Percentiles rank a stretch among this genome's conserved stretches.
Evolutionary conservation across 1,139 yeast genomes (phyloP).

Genomic region (Yamadazyma atlantica): DNA sequence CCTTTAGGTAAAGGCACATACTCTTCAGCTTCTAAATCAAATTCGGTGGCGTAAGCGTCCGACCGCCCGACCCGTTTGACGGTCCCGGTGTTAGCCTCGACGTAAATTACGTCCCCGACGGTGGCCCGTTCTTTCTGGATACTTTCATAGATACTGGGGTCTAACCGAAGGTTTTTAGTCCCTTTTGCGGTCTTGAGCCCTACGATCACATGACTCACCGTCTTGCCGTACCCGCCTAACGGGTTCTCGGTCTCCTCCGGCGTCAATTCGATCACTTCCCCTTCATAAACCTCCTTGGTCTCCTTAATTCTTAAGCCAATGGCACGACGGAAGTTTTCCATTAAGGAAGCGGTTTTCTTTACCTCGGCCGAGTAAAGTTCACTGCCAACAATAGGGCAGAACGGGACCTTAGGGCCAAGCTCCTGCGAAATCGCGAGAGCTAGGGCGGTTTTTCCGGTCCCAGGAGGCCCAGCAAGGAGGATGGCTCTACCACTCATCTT

Average conservation of each 20-base stretch:
- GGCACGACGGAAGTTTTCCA: constrained; percentile 97
- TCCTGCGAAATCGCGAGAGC: constrained; percentile 97
- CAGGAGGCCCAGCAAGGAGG: constrained; percentile 94
- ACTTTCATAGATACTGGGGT: constrained; percentile 93
- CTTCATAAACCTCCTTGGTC: constrained; percentile 97
- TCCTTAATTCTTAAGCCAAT: constrained; percentile 95
- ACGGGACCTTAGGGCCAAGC: constrained; percentile 97
- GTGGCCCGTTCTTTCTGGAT: constrained; percentile 94
- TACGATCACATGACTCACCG: constrained; percentile 89
- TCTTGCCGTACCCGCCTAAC: constrained; percentile 95
- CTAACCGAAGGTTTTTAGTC: constrained; percentile 86
- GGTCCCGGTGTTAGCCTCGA: constrained; percentile 96
- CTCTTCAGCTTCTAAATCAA: constrained; percentile 97
- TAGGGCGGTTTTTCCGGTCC: constrained; percentile 96
- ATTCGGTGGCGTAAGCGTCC: constrained; percentile 97
- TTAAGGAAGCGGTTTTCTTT: constrained; percentile 92
- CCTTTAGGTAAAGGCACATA: constrained; percentile 98
- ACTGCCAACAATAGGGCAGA: constrained; percentile 95
- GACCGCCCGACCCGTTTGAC: constrained; percentile 97
- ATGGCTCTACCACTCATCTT: constrained; percentile 97
- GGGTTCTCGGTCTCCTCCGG: constrained; percentile 98
- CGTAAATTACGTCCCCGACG: constrained; percentile 94
- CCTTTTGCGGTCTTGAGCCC: constrained; percentile 97
- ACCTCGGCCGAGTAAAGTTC: constrained; percentile 97
- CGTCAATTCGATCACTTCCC: constrained; percentile 93